Evolutionary conservation across 495 filamentous ascomycete species (phyloP), one percentile per base, ranked within the genome.

Genomic region (Delitschia confertaspora): DNA sequence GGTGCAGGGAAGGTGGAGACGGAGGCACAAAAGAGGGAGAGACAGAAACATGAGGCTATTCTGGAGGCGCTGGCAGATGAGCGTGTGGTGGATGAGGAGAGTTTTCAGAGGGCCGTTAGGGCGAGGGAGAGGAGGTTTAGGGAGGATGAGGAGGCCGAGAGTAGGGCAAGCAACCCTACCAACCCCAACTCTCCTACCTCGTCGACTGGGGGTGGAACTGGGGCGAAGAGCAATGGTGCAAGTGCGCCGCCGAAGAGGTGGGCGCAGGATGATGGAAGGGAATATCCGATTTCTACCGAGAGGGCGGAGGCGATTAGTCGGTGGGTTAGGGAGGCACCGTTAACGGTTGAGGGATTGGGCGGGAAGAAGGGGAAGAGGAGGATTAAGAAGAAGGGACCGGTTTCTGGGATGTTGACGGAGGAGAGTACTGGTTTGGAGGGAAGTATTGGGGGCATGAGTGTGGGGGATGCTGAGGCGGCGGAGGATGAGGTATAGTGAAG

Each of bases 261-360:
- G 78, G 74, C 77, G 8, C 70, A 75, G 37, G 75, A 77, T 29
- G 76, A 79, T 45, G 76, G 71, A 3, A 74, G 71, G 56, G 81
- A 85, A 46, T 82, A 82, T 57, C 74, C 76, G 0, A 76, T 83
- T 49, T 67, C 70, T 3, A 83, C 79, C 5, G 80, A 83, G 39
- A 69, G 83, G 26, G 83, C 82, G 0, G 68, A 73, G 30, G 73
- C 72, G 24, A 69, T 88, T 35, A 72, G 76, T 3, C 65, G 75
- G 18, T 88, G 83, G 83, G 72, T 88, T 33, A 66, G 64, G 20
- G 79, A 82, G 44, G 79, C 73, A n/a, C 76, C 76, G 38, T 24
- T 58, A 16, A 43, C 55, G 26, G 41, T 40, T 34, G 49, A 61
- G 46, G 56, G 59, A 47, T 38, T 48, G 8, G 50, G 49, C 31